phyloP scores from a whole-genome alignment of 139 green algal species.

The Asterochloris erici region DNA sequence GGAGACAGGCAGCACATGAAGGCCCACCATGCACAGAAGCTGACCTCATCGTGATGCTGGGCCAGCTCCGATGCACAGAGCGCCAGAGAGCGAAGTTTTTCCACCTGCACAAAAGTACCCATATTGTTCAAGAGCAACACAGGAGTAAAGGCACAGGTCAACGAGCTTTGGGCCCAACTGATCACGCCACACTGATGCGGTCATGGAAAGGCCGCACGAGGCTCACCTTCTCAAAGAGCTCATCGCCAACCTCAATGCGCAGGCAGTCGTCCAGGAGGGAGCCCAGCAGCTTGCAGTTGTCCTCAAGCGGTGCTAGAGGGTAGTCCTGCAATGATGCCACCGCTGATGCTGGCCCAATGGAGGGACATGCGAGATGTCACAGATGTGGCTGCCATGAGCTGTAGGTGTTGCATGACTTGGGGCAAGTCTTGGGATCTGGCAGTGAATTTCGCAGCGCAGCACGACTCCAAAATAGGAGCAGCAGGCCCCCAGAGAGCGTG shows the following conservation, averaged over 20 bases:
- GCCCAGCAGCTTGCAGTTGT: conserved; percentile 85
- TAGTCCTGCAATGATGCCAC: conserved; percentile 36
- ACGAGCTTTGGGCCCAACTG: too few species aligned
- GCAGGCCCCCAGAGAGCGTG: too few species aligned
- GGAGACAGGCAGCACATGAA: not conserved
- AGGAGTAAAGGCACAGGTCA: too few species aligned
- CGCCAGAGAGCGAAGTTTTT: conserved; percentile 58
- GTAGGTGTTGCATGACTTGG: too few species aligned
- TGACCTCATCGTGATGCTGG: conserved; percentile 53
- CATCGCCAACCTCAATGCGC: conserved; percentile 74
- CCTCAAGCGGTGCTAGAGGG: conserved; percentile 63
- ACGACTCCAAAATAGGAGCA: too few species aligned
- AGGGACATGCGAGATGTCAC: too few species aligned
- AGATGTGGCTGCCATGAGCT: too few species aligned
- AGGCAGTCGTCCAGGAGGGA: conserved; percentile 81
- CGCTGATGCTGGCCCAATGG: too few species aligned
- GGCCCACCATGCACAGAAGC: not conserved
- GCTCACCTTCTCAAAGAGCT: conserved; percentile 70
- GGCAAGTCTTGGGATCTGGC: too few species aligned
- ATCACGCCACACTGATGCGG: too few species aligned
- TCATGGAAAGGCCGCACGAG: conserved; percentile 7
- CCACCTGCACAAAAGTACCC: conserved; percentile 34
- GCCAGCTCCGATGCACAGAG: conserved; percentile 52
- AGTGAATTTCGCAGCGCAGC: too few species aligned
- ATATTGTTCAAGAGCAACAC: not conserved